Percentiles rank a stretch among this genome's conserved stretches.
Evolutionary conservation across 805 yeast genomes (phyloP).

Genomic region (Lachancea cidri): DNA sequence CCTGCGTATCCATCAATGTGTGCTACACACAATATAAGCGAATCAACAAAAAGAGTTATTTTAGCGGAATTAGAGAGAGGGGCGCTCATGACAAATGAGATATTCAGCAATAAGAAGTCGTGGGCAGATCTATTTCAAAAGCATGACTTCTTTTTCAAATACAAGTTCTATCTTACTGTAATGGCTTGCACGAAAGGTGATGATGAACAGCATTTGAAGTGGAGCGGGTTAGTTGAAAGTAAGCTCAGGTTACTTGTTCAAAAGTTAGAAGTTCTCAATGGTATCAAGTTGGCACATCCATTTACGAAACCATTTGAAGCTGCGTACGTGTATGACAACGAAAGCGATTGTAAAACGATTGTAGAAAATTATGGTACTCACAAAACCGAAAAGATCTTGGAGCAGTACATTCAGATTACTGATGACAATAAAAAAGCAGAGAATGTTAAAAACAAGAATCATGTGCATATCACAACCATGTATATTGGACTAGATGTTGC

Average conservation of each 20-base stretch:
- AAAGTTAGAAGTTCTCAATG: constrained; percentile 72
- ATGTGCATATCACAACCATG: constrained; percentile 63
- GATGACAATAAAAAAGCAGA: constrained; percentile 35
- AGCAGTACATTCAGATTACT: constrained; percentile 32
- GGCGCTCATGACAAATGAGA: constrained; percentile 60
- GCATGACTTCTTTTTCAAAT: constrained; percentile 76
- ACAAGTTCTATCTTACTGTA: constrained; percentile 81
- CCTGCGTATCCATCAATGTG: constrained; percentile 80
- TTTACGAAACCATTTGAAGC: constrained; percentile 71
- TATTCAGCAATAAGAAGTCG: constrained; percentile 51
- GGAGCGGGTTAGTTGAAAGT: constrained; percentile 93
- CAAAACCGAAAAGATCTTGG: constrained; percentile 44
- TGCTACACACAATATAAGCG: constrained; percentile 93
- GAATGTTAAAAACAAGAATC: constrained; percentile 22
- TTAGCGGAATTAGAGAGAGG: constrained; percentile 78
- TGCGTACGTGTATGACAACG: constrained; percentile 42
- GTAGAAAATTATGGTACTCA: constrained; percentile 60
- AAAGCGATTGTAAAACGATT: constrained; percentile 52
- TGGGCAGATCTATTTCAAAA: constrained; percentile 77
- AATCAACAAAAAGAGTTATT: constrained; percentile 80
- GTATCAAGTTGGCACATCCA: constrained; percentile 84
- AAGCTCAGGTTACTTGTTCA: constrained; percentile 75
- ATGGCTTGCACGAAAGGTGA: constrained; percentile 70
- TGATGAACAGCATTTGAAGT: constrained; percentile 78
- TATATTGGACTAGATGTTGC: constrained; percentile 67